Conservation (phyloP, 2,329 filamentous ascomycete species). For the Paraconiothyrium brasiliense region DNA sequence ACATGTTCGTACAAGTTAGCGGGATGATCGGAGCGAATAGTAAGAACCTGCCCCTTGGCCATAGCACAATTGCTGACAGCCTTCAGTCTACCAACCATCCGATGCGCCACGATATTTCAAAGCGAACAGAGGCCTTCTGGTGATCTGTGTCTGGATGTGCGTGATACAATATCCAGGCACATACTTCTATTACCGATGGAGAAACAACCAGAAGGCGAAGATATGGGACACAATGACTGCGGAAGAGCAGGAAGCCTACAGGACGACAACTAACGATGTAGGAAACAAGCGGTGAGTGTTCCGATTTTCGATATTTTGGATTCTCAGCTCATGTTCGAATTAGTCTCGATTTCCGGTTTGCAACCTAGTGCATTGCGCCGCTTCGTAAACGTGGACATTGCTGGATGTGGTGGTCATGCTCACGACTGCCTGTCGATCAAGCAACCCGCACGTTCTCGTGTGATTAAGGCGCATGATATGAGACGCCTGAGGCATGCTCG, state of each 20-base stretch:
- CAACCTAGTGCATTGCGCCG: background rate
- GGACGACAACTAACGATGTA: constrained; percentile 45
- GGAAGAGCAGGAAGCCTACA: constrained; percentile 57
- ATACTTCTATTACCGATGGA: constrained; percentile 40
- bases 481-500: background rate
- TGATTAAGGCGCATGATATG: background rate
- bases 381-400: background rate
- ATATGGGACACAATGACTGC: constrained; percentile 56
- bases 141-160: constrained; percentile 37
- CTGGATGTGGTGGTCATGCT: background rate
- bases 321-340: background rate
- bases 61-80: constrained; percentile 29
- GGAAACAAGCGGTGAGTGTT: constrained; percentile 44
- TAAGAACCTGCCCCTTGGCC: constrained; percentile 3
- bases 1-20: constrained; percentile 47
- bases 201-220: constrained; percentile 49
- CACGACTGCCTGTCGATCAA: background rate
- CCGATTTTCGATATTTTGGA: constrained; percentile 28
- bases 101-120: constrained; percentile 23
- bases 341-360: constrained; percentile 16
- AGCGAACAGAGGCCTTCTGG: constrained; percentile 38
- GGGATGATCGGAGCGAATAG: constrained; percentile 28
- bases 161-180: constrained; percentile 23
- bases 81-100: constrained; percentile 49
- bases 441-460: background rate